These are phyloP conservation scores for Kazachstania africana DNA, from an alignment of 805 yeast genomes.

Conservation along the genomic window DNA sequence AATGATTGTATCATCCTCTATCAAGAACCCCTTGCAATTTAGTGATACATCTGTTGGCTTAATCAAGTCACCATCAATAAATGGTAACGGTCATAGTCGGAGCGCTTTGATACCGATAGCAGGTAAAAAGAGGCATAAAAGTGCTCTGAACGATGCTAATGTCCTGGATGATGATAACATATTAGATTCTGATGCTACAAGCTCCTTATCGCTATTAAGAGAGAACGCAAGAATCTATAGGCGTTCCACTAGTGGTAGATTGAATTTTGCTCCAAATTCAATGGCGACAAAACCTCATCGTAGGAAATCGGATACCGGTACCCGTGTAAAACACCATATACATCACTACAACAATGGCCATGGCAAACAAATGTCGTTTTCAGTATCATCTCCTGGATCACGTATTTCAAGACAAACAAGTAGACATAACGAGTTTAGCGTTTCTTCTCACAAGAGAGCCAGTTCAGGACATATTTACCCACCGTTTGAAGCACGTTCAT, in stretches of 20 bases:
- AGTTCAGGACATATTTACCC: constrained; percentile 13
- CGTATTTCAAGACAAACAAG: constrained; percentile 5
- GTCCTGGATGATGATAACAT: constrained; percentile 23
- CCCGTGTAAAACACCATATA: constrained; percentile 9
- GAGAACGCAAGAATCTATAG: constrained; percentile 9
- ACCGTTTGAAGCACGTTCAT: constrained; percentile 2
- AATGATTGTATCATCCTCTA: constrained; percentile 31
- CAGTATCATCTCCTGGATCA: constrained; percentile 13
- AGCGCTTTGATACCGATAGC: no score
- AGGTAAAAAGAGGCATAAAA: background rate
- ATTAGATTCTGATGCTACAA: constrained; percentile 15
- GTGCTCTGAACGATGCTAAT: constrained; percentile 2
- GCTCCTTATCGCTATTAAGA: constrained; percentile 12
- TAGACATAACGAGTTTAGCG: constrained; percentile 4
- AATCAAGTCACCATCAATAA: constrained; percentile 6
- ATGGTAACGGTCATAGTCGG: no score
- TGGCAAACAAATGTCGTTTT: constrained; percentile 13
- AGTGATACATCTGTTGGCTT: constrained; percentile 13
- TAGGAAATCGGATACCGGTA: constrained; percentile 16
- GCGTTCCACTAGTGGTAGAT: background rate
- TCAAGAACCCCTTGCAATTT: constrained; percentile 19
- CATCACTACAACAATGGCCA: no score
- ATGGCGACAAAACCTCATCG: constrained; percentile 5
- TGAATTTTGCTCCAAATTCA: background rate
- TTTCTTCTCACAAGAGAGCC: constrained; percentile 10